Evolutionary conservation across 139 green algal species (phyloP).

Genomic region (Mychonastes homosphaera): DNA sequence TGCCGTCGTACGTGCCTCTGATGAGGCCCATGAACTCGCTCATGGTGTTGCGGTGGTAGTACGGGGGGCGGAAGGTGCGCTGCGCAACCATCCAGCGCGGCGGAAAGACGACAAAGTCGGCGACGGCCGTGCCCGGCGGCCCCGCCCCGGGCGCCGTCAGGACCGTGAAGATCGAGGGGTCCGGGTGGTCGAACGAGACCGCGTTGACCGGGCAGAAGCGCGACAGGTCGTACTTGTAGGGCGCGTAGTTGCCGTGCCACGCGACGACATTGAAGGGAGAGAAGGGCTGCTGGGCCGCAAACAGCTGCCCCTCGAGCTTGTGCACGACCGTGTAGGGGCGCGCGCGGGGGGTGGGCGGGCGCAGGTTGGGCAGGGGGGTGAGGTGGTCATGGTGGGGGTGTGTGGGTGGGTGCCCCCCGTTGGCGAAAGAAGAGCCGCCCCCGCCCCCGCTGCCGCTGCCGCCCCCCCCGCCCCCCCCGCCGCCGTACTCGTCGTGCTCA

Average conservation of each 20-base stretch:
- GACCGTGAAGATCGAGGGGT: slow-evolving; percentile 94
- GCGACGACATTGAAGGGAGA: slow-evolving; percentile 93
- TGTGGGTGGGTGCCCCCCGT: too few relatives aligned
- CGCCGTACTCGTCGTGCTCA: slow-evolving; percentile 46
- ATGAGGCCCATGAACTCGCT: slow-evolving; percentile 97
- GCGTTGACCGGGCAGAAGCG: slow-evolving; percentile 72
- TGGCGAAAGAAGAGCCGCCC: too few relatives aligned
- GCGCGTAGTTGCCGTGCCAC: slow-evolving; percentile 73
- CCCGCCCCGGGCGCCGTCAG: slow-evolving; percentile 65
- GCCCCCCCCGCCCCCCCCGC: not conserved
- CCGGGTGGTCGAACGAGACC: slow-evolving; percentile 47
- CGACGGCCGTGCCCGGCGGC: slow-evolving; percentile 49
- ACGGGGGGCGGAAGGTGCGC: slow-evolving; percentile 89
- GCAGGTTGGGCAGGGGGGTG: too few relatives aligned
- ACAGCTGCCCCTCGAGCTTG: slow-evolving; percentile 84
- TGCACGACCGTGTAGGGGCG: slow-evolving; percentile 61
- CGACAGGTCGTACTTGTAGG: slow-evolving; percentile 58
- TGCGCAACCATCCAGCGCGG: slow-evolving; percentile 81
- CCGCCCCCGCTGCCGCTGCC: too few relatives aligned
- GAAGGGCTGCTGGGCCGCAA: slow-evolving; percentile 58
- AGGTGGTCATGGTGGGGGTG: too few relatives aligned
- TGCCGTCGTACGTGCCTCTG: slow-evolving; percentile 71
- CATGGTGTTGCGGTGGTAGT: slow-evolving; percentile 82
- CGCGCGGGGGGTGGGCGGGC: too few relatives aligned
- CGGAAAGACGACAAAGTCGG: slow-evolving; percentile 94